Evolutionary conservation across 257 asterid genomes (phyloP), one percentile per base, ranked within the genome.

Genomic region (Capsicum rhomboideum): DNA sequence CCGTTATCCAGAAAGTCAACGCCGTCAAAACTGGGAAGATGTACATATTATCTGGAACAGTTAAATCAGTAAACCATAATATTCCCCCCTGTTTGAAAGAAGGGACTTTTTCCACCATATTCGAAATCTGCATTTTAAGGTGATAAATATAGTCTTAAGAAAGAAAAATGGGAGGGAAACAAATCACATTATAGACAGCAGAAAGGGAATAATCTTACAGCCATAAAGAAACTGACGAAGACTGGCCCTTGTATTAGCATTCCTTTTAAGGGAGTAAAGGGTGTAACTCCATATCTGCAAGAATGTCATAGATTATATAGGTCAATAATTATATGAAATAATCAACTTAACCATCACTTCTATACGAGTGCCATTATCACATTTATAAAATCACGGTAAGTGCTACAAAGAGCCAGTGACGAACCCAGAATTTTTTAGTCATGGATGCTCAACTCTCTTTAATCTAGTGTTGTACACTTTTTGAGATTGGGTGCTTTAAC

Each of bases 11-110:
- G 90, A 94, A 96, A 77, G 98, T 90, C 86, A 96, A 85, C 82
- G 96, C 99, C 1, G 97, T 90, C 91, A 96, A 88, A 84, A 94
- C 88, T 26, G 98, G 99, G 31, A 96, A 87, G 69, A 94, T 84
- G 50, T 89, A 93, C 93, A 93, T 84, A 90, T 83, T 78, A 88
- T 96, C 99, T 20, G 98, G 96, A 84, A 96, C 92, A 11, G 97
- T 88, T 92, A 96, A 91, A 90, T 94, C 99, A 37, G 93, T 90
- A 87, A 96, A 96, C 98, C 99, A 96, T 78, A 87, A 86, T 85
- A 88, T 85, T 69, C 99, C 99, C 11, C 99, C 99, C 20, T 94
- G 90, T 88, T 93, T 93, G 88, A 94, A 94, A 66, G 99, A 96
- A 56, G 99, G 97, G 82, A 96, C 97, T 40, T 94, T 92, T 85